Percentiles rank a stretch among this genome's conserved stretches.
These are phyloP conservation scores for Hypoxylon sp. DNA, from an alignment of 2,329 filamentous ascomycete species.

Conservation along the genomic window DNA sequence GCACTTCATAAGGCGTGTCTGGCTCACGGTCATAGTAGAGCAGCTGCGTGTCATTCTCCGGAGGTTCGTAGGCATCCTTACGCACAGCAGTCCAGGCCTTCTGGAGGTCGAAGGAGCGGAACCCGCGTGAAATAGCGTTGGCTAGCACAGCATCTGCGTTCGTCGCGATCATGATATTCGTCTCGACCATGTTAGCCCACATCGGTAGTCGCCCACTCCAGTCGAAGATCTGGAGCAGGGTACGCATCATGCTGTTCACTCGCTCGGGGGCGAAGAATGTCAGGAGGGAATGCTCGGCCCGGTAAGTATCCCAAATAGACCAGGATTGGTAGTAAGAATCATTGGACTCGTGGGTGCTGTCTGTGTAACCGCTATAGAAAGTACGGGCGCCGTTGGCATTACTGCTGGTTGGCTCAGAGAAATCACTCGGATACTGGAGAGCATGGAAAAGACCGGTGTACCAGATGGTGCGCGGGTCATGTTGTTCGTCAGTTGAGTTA, in stretches of 20 bases:
- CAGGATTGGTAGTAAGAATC: constrained; percentile 65
- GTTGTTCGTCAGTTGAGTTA: constrained; percentile 56
- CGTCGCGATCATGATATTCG: constrained; percentile 65
- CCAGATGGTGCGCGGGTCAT: constrained; percentile 61
- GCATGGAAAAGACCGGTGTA: constrained; percentile 62
- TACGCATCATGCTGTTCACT: constrained; percentile 62
- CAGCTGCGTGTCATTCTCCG: constrained; percentile 58
- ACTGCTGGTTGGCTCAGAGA: constrained; percentile 58
- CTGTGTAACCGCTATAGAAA: constrained; percentile 63
- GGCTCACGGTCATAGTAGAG: constrained; percentile 63
- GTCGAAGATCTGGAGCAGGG: constrained; percentile 60
- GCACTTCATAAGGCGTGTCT: constrained; percentile 59
- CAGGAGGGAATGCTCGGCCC: constrained; percentile 61
- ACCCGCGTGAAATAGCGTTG: constrained; percentile 60
- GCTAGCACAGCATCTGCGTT: constrained; percentile 63
- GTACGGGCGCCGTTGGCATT: constrained; percentile 44
- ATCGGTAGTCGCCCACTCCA: constrained; percentile 62
- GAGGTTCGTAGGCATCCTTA: constrained; percentile 61
- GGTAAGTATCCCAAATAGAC: constrained; percentile 65
- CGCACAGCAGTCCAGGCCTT: constrained; percentile 60
- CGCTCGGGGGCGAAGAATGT: constrained; percentile 61
- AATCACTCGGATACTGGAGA: constrained; percentile 63
- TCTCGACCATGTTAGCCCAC: constrained; percentile 64
- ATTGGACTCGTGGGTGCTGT: constrained; percentile 57
- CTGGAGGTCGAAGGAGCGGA: constrained; percentile 57